Conservation (phyloP, 1,284 basidiomycete genomes). For the Puccinia sorghi region DNA sequence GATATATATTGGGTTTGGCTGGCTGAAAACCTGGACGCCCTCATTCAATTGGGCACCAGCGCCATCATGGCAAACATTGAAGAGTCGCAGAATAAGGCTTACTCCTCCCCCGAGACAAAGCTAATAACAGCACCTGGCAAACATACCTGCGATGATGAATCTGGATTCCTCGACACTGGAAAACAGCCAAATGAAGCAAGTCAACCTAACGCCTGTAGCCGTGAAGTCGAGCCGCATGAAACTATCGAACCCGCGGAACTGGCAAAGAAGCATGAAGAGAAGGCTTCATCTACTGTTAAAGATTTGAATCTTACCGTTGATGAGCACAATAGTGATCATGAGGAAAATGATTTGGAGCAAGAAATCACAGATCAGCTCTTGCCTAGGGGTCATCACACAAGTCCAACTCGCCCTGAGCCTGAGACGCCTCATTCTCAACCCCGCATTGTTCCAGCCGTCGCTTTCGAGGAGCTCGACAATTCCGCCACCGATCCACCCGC, state of each 20-base stretch:
- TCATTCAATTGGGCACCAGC: neutral
- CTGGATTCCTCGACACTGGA: neutral
- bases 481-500: neutral
- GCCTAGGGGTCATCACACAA: neutral
- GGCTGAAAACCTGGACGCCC: constrained; percentile 4
- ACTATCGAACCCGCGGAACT: neutral
- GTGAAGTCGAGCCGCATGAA: constrained; percentile 29
- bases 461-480: neutral
- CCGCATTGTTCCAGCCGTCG: neutral
- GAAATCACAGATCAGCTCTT: constrained; percentile 33
- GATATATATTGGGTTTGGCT: constrained; percentile 61
- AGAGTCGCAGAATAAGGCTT: neutral
- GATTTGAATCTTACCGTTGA: constrained; percentile 23
- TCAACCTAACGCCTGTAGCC: neutral
- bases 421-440: neutral
- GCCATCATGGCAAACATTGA: neutral
- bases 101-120: neutral
- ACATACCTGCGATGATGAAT: constrained; percentile 25
- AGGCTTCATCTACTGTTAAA: constrained; percentile 31
- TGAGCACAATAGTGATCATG: constrained; percentile 28
- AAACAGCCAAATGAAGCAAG: neutral
- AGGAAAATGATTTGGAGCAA: constrained; percentile 16
- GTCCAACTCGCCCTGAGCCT: neutral
- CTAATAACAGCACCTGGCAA: neutral
- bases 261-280: constrained; percentile 22